Conservation (phyloP, 1,284 basidiomycete genomes). For the Trichosporon sp. region DNA sequence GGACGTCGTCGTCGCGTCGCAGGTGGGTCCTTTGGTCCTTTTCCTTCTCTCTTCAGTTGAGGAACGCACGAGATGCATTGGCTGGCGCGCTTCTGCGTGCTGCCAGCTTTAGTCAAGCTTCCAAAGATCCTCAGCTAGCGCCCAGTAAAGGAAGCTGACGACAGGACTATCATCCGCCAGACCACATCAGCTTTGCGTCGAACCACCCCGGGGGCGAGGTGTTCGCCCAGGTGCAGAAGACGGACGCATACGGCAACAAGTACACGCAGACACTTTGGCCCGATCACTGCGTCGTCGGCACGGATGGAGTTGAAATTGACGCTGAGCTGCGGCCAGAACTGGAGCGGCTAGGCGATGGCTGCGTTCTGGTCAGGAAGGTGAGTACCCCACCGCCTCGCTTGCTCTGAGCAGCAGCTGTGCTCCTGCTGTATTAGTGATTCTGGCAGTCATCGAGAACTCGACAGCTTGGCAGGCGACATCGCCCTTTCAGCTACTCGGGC, state of each 20-base stretch:
- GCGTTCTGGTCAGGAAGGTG: slow-evolving; percentile 49
- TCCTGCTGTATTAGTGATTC: too few relatives aligned
- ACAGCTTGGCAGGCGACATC: too few relatives aligned
- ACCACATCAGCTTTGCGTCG: slow-evolving; percentile 68
- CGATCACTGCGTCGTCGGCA: slow-evolving; percentile 59
- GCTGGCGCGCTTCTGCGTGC: too few relatives aligned
- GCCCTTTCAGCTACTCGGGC: not conserved
- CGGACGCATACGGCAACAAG: slow-evolving; percentile 42
- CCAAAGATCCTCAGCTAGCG: too few relatives aligned
- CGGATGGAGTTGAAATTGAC: slow-evolving; percentile 46
- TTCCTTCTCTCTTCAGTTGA: not conserved
- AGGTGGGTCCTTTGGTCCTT: slow-evolving; percentile 47
- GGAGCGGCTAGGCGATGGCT: slow-evolving; percentile 30
- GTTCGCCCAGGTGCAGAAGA: slow-evolving; percentile 58
- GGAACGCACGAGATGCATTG: too few relatives aligned
- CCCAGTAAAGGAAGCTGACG: not conserved
- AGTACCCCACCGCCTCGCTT: slow-evolving; percentile 15
- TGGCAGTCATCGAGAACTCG: too few relatives aligned
- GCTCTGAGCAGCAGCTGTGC: too few relatives aligned
- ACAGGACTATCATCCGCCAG: slow-evolving; percentile 62
- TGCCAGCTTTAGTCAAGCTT: too few relatives aligned
- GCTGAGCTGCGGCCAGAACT: slow-evolving; percentile 27
- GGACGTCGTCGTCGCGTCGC: slow-evolving; percentile 61
- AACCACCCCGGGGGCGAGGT: slow-evolving; percentile 58
- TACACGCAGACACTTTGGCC: slow-evolving; percentile 62